phyloP scores from a whole-genome alignment of 2,329 filamentous ascomycete genomes.

The Fusarium irregulare region DNA sequence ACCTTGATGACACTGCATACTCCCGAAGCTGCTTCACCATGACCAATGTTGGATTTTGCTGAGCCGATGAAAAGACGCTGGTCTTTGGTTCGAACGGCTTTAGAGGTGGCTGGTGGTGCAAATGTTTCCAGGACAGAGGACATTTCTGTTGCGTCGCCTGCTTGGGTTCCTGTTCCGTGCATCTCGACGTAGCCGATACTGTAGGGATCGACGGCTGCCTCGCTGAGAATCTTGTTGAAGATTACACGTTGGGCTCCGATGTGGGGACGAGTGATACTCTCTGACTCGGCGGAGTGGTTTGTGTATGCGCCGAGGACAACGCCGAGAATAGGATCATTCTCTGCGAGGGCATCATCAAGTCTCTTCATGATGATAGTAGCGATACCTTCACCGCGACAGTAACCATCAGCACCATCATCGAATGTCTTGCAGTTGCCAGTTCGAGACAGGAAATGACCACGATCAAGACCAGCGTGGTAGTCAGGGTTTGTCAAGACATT shows the following conservation, averaged over 20 bases:
- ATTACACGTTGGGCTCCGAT: slow-evolving; percentile 70
- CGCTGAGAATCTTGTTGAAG: slow-evolving; percentile 73
- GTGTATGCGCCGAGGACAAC: slow-evolving; percentile 72
- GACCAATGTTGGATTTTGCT: slow-evolving; percentile 74
- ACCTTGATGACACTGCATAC: slow-evolving; percentile 66
- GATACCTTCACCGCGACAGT: slow-evolving; percentile 64
- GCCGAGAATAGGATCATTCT: slow-evolving; percentile 74
- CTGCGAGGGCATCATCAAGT: slow-evolving; percentile 58
- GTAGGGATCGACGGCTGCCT: slow-evolving; percentile 78
- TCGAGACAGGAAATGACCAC: slow-evolving; percentile 72
- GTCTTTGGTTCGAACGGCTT: slow-evolving; percentile 9
- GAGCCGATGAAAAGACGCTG: slow-evolving; percentile 66
- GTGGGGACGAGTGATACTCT: slow-evolving; percentile 79
- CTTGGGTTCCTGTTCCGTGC: slow-evolving; percentile 86
- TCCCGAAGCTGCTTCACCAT: slow-evolving; percentile 72
- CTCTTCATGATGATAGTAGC: slow-evolving; percentile 62
- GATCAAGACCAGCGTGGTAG: slow-evolving; percentile 71
- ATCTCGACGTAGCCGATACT: slow-evolving; percentile 89
- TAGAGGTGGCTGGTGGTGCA: slow-evolving; percentile 48
- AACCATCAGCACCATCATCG: slow-evolving; percentile 71
- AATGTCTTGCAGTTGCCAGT: slow-evolving; percentile 55
- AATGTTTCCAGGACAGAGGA: slow-evolving; percentile 74
- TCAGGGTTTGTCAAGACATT: slow-evolving; percentile 76
- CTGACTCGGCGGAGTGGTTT: slow-evolving; percentile 77
- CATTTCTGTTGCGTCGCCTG: slow-evolving; percentile 87